phyloP scores from a whole-genome alignment of 306 rosid species.

The Vigna radiata region DNA sequence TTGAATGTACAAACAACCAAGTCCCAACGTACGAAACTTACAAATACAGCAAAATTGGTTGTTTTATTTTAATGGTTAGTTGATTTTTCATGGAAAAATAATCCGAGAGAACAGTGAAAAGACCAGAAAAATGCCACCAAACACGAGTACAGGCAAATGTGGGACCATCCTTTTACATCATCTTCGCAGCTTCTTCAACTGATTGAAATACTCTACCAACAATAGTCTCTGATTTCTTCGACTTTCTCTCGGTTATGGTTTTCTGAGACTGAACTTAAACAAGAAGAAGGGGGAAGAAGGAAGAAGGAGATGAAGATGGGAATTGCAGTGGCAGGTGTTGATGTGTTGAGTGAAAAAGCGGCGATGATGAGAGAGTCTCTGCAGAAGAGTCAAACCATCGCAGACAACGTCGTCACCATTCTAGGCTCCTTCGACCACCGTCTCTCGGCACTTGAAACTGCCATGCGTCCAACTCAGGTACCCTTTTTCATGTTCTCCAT shows the following conservation, averaged over 20 bases:
- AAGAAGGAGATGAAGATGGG: slow-evolving; percentile 54
- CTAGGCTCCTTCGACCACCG: slow-evolving; percentile 98
- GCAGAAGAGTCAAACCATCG: slow-evolving; percentile 88
- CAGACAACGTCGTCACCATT: slow-evolving; percentile 86
- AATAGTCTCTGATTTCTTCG: slow-evolving; percentile 19
- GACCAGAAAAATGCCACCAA: neutral
- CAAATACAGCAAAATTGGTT: slow-evolving; percentile 13
- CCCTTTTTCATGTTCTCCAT: neutral
- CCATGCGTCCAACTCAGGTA: slow-evolving; percentile 99
- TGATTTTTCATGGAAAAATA: neutral
- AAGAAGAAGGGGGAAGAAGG: neutral
- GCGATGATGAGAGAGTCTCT: slow-evolving; percentile 82
- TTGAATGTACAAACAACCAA: neutral
- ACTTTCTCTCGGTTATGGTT: slow-evolving; percentile 4
- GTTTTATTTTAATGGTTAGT: neutral
- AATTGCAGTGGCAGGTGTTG: slow-evolving; percentile 56
- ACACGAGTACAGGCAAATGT: neutral
- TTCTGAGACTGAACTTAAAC: slow-evolving; percentile 1
- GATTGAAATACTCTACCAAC: slow-evolving; percentile 2
- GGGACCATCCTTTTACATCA: slow-evolving; percentile 32
- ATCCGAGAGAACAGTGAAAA: slow-evolving; percentile 2
- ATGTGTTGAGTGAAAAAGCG: slow-evolving; percentile 80
- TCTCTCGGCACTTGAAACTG: slow-evolving; percentile 94
- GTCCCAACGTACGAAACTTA: neutral
- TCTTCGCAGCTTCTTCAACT: neutral